These are phyloP conservation scores for Colletotrichum tabaci DNA, from an alignment of 2,329 filamentous ascomycete genomes.

Conservation along the genomic window DNA sequence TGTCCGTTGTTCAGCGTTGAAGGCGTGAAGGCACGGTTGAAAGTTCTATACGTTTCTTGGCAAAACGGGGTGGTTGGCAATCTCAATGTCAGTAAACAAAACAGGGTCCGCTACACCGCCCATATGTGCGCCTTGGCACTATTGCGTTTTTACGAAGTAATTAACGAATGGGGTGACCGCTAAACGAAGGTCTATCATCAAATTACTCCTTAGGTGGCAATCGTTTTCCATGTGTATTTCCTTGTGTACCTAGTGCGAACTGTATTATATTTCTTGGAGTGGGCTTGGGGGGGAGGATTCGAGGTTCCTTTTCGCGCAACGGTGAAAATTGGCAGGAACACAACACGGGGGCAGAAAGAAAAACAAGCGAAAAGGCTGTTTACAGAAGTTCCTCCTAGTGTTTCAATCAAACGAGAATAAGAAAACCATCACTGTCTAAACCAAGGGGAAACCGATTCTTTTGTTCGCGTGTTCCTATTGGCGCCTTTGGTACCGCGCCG, in stretches of 20 bases:
- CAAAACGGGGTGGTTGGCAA: not conserved
- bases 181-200: not conserved
- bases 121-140: conserved; percentile 1
- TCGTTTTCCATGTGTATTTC: conserved; percentile 28
- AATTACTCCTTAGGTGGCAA: not conserved
- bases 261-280: conserved; percentile 35
- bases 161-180: not conserved
- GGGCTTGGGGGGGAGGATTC: conserved; percentile 6
- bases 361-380: not conserved
- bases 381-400: conserved; percentile 16
- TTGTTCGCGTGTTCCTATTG: not conserved
- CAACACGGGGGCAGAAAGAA: conserved; percentile 20
- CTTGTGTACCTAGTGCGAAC: conserved; percentile 28
- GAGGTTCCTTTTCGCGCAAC: conserved; percentile 5
- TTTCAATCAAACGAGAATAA: not conserved
- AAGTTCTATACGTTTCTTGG: conserved; percentile 10
- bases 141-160: not conserved
- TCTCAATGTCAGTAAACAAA: not conserved
- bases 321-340: conserved; percentile 33
- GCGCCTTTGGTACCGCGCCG: conserved; percentile 3
- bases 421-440: not conserved
- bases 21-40: not conserved
- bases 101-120: not conserved
- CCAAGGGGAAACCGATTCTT: not conserved
- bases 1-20: conserved; percentile 35